Conservation (phyloP, 805 yeast species). For the Yamadazyma akitaensis region DNA sequence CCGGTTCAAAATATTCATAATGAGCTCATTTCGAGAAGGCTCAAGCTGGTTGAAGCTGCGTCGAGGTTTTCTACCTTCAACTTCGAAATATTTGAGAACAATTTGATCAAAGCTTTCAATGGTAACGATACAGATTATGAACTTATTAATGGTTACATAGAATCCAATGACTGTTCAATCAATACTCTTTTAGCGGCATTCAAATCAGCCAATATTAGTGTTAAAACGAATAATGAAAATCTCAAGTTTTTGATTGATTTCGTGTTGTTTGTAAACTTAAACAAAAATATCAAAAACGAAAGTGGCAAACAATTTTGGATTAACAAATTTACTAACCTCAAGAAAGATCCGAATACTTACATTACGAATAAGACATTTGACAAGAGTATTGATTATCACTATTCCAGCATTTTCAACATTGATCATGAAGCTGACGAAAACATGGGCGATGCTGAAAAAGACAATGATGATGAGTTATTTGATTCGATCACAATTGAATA, state of each 20-base stretch:
- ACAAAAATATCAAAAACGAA: constrained; percentile 14
- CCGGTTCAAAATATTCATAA: background rate
- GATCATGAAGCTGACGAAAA: constrained; percentile 12
- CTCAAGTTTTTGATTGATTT: constrained; percentile 23
- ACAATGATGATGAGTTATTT: constrained; percentile 18
- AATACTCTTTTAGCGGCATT: constrained; percentile 1
- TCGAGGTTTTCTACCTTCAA: background rate
- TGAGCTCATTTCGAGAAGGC: background rate
- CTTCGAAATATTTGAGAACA: constrained; percentile 12
- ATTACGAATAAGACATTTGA: constrained; percentile 11
- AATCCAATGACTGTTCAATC: constrained; percentile 3
- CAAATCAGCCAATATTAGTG: constrained; percentile 1
- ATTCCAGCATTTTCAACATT: constrained; percentile 24
- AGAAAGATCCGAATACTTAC: background rate
- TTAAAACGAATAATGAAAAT: constrained; percentile 22
- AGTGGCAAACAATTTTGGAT: constrained; percentile 25
- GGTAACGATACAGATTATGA: constrained; percentile 6
- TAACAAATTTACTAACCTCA: constrained; percentile 9
- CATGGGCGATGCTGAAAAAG: constrained; percentile 13
- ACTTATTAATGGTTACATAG: constrained; percentile 6
- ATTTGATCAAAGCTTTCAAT: constrained; percentile 11
- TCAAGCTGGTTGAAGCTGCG: background rate
- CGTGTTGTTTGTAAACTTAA: constrained; percentile 18
- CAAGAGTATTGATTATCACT: constrained; percentile 23
- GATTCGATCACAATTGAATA: constrained; percentile 10